Percentiles rank a stretch among this genome's conserved stretches.
Conservation (phyloP, 1,139 yeast species). For the Nakaseomyces nivariensis region DNA sequence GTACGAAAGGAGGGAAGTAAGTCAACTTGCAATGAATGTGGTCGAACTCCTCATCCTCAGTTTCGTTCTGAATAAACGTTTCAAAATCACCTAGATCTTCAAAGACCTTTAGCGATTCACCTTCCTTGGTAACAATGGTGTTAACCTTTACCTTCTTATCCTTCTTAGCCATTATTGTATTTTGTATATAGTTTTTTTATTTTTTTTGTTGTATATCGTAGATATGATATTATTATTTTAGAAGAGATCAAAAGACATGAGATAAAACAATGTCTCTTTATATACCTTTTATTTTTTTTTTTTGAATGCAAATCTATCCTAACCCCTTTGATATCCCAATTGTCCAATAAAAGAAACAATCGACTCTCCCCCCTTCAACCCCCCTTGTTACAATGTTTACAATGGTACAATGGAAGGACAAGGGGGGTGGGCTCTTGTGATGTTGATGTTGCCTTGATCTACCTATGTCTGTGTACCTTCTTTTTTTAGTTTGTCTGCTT, state of each 20-base stretch:
- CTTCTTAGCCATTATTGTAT: constrained; percentile 22
- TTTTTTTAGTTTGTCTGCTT: too few species aligned
- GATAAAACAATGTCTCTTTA: too few species aligned
- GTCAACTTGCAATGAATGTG: constrained; percentile 56
- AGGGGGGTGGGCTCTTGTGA: too few species aligned
- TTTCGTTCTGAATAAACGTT: constrained; percentile 55
- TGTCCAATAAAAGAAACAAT: background rate
- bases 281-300: too few species aligned
- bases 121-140: constrained; percentile 23
- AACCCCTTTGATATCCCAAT: too few species aligned
- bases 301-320: too few species aligned
- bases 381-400: too few species aligned
- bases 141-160: constrained; percentile 23
- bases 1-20: constrained; percentile 64
- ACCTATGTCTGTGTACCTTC: too few species aligned
- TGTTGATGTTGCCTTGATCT: too few species aligned
- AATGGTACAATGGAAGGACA: too few species aligned
- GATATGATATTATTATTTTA: background rate
- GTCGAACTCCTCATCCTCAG: constrained; percentile 68
- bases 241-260: background rate
- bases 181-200: too few species aligned
- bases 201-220: background rate
- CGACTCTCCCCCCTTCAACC: too few species aligned
- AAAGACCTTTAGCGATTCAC: constrained; percentile 34
- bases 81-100: constrained; percentile 58